Evolutionary conservation across 1,284 basidiomycete species (phyloP).

Genomic region (Ceratobasidium sp.): DNA sequence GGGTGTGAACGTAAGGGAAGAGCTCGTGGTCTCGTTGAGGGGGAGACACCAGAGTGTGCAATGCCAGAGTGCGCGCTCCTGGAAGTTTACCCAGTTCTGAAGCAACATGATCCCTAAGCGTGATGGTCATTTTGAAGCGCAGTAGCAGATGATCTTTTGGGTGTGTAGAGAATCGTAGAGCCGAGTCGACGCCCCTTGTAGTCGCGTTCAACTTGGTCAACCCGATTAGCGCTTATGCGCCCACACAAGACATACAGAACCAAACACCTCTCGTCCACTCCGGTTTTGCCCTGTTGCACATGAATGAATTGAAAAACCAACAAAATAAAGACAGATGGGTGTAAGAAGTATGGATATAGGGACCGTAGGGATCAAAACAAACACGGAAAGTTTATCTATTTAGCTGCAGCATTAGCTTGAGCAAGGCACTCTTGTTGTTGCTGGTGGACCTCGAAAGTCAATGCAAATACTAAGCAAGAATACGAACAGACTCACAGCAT

Average conservation of each 20-base stretch:
- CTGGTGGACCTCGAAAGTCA: background rate
- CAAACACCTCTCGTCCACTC: conserved; percentile 7
- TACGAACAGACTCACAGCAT: conserved; percentile 43
- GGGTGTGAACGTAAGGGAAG: conserved; percentile 70
- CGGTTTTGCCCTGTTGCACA: conserved; percentile 21
- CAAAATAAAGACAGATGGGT: conserved; percentile 31
- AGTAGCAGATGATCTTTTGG: too few relatives aligned
- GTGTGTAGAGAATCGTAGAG: background rate
- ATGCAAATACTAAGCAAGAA: background rate
- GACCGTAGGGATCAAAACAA: background rate
- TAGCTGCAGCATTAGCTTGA: conserved; percentile 9
- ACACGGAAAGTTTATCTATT: background rate
- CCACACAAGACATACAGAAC: background rate
- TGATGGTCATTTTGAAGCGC: background rate
- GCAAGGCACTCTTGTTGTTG: conserved; percentile 35
- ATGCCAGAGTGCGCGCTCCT: conserved; percentile 64
- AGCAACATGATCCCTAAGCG: conserved; percentile 32
- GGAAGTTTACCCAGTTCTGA: conserved; percentile 43
- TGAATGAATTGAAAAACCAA: conserved; percentile 34
- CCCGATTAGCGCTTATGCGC: conserved; percentile 1
- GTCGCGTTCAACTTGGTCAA: background rate
- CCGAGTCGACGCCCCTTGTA: background rate
- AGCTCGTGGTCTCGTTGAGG: conserved; percentile 68
- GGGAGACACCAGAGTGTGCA: conserved; percentile 76
- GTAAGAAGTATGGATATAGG: background rate